Evolutionary conservation across 805 yeast species (phyloP), one percentile per base, ranked within the genome.

Genomic region (Wickerhamomyces chaumierensis): DNA sequence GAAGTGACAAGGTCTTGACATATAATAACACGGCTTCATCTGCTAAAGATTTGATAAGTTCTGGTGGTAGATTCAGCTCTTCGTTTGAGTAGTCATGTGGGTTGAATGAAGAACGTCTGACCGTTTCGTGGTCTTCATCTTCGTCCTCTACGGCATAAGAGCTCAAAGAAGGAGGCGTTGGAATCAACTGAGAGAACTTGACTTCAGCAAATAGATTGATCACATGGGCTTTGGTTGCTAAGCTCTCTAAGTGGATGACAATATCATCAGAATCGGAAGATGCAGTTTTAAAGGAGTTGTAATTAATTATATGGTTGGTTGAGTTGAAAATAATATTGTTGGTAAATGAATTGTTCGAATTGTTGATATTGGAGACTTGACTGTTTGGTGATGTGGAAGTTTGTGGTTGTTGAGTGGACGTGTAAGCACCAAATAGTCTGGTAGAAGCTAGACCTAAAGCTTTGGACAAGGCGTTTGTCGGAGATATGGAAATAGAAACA

Each of bases 191-290:
- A 33, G 81, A 69, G 51, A 80, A 85, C 58, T 92, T 92, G 20
- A 86, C 87, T 48, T 87, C 95, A 0, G 96, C 97, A 63, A 81
- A 87, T 25, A 86, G 66, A 45, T 79, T 77, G 17, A 92, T 78
- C 0, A 94, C 95, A 53, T 87, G 92, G 0, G 95, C 86, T 62
- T 86, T 87, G 1, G 96, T 86, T 2, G 95, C 86, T 34, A 86
- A 62, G 1, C 76, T 66, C 56, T 87, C 95, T 42, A 88, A 63
- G 39, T 68, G 65, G 20, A 53, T 48, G 6, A 70, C 57, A 17
- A 72, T 64, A 42, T 58, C 57, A 60, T 69, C 41, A 49, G 57
- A 17, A 18, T 47, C 47, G 17, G 34, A 38, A 16, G 36, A 36
- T 7, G 38, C 36, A 5, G 19, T 5, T 38, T 45, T 37, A 42